Evolutionary conservation across 495 filamentous ascomycete genomes (phyloP), one percentile per base, ranked within the genome.

Genomic region (Penicillium dipodomyicola): DNA sequence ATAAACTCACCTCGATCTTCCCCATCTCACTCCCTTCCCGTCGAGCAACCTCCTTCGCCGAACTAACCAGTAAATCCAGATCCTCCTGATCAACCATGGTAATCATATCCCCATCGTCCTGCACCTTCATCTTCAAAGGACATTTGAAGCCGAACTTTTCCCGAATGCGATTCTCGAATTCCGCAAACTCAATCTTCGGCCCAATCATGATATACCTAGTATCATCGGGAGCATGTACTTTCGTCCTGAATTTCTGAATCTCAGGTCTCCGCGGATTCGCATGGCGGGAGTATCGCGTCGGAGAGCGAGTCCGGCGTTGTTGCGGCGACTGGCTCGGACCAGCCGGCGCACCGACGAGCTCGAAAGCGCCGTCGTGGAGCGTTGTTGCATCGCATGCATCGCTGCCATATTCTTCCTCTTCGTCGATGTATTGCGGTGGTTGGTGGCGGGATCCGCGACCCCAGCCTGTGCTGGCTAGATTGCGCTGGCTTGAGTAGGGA

Each of bases 71-170:
- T 82, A 96, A 86, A 50, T 97, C 92, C 61, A 97, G 72, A 79
- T 98, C 94, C 65, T 98, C 94, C 72, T 96, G 89, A 73, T 98
- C 94, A 30, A 88, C 91, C 85, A 98, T 86, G 12, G 91, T 96
- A 70, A 98, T 93, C 87, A 96, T 90, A 66, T 96, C 94, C 7
- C 87, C 87, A 60, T 90, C 84, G 68, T 96, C 92, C 67, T 84
- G 86, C 65, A 96, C 85, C 79, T 89, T 91, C 70, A 96, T 86
- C 79, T 89, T 92, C 67, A 93, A 82, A 45, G 81, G 77, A 37
- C 79, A 77, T 49, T 77, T 72, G 50, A 96, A 73, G 25, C 82
- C 84, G 59, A 97, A 96, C 74, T 98, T 98, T 50, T 89, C 85
- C 47, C 87, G 80, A 55, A 98, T 87, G 50, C 82, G 82, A 41